These are phyloP conservation scores for Citrullus mucosospermus DNA, from an alignment of 306 rosid genomes.

Conservation along the genomic window DNA sequence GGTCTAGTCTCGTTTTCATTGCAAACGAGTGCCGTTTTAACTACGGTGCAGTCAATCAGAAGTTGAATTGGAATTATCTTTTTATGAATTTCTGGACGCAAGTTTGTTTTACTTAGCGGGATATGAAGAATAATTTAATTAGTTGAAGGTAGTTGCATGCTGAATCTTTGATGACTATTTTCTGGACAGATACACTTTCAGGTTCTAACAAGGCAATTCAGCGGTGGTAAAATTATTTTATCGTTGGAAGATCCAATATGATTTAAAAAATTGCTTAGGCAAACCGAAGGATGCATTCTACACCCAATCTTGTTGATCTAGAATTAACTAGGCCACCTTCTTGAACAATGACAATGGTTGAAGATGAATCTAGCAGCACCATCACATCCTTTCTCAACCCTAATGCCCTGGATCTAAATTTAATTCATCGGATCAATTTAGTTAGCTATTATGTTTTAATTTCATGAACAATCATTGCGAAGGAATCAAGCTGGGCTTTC, in stretches of 20 bases:
- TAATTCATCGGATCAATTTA: background rate
- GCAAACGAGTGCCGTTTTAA: background rate
- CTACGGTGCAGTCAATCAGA: background rate
- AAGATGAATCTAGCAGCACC: background rate
- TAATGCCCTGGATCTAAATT: conserved; percentile 3
- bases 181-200: background rate
- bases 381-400: background rate
- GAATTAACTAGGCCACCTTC: background rate
- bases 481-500: background rate
- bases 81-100: background rate
- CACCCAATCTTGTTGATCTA: background rate
- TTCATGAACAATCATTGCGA: background rate
- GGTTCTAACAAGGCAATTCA: background rate
- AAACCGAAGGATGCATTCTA: background rate
- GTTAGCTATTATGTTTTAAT: background rate
- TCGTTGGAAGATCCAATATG: background rate
- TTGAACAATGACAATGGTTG: background rate
- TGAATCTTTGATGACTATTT: background rate
- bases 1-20: background rate
- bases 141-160: background rate
- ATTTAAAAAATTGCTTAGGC: background rate
- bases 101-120: background rate
- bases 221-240: background rate
- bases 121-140: background rate
- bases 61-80: background rate